phyloP scores from a whole-genome alignment of 805 yeast genomes.

The Saturnispora serradocipensis region DNA sequence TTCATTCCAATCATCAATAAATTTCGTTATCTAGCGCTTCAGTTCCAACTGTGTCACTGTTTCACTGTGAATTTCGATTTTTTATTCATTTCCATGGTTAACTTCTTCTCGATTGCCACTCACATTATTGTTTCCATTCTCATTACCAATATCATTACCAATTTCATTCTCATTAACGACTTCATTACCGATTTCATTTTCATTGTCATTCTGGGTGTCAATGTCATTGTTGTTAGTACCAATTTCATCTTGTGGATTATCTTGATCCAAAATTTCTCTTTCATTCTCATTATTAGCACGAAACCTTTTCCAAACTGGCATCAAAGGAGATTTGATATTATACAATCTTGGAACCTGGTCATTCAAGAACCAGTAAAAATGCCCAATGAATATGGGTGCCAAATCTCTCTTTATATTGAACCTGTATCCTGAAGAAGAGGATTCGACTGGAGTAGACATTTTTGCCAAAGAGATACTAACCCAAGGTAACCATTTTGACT shows the following conservation, averaged over 20 bases:
- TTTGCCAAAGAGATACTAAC: slow-evolving; percentile 21
- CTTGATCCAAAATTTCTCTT: background rate
- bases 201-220: background rate
- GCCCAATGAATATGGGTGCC: slow-evolving; percentile 36
- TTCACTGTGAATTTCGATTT: background rate
- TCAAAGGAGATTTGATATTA: slow-evolving; percentile 25
- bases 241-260: background rate
- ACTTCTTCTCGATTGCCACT: background rate
- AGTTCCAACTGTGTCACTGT: background rate
- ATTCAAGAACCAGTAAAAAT: slow-evolving; percentile 30
- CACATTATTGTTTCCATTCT: no score
- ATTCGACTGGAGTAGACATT: slow-evolving; percentile 2
- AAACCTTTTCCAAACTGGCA: slow-evolving; percentile 29
- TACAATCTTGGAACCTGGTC: slow-evolving; percentile 35
- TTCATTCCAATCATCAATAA: background rate
- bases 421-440: background rate
- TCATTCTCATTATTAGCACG: background rate
- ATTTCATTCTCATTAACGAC: background rate
- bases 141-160: background rate
- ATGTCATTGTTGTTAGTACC: background rate
- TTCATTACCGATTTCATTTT: background rate
- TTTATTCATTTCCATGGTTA: background rate
- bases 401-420: slow-evolving; percentile 17
- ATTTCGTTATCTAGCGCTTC: background rate
- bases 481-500: slow-evolving; percentile 33